Conservation (phyloP, 345 rosid species). For the Eucalyptus polybractea region DNA sequence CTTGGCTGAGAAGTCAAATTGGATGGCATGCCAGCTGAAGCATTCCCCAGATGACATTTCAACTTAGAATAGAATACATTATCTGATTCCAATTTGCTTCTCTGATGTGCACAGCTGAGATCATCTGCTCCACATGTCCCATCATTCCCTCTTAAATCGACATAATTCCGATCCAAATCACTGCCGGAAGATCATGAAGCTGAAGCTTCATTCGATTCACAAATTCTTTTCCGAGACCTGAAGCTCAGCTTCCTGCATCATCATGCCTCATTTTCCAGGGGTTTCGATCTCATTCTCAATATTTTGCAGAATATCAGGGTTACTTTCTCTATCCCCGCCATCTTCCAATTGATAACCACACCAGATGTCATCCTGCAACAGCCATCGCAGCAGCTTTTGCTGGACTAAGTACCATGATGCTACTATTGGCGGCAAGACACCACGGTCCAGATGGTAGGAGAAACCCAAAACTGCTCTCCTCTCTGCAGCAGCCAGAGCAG, state of each 20-base stretch:
- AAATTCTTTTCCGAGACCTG: slow-evolving; percentile 27
- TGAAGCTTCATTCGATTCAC: slow-evolving; percentile 1
- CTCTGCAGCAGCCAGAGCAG: slow-evolving; percentile 61
- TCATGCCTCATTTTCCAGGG: background rate
- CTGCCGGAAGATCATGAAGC: background rate
- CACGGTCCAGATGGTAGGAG: slow-evolving; percentile 71
- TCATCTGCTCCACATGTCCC: background rate
- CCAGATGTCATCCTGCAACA: too few relatives aligned
- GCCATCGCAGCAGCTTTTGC: too few relatives aligned
- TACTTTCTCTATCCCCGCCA: too few relatives aligned
- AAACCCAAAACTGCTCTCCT: slow-evolving; percentile 49
- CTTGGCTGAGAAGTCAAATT: slow-evolving; percentile 3
- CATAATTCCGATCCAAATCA: background rate
- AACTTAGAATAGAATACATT: background rate
- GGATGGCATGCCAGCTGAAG: slow-evolving; percentile 16
- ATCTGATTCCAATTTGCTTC: background rate
- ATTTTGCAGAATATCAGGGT: slow-evolving; percentile 16
- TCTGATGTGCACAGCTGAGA: background rate
- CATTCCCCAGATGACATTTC: background rate
- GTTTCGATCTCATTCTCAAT: background rate
- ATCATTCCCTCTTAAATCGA: slow-evolving; percentile 3
- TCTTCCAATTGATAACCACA: too few relatives aligned
- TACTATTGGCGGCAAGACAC: slow-evolving; percentile 65
- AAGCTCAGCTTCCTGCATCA: background rate
- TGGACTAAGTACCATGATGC: slow-evolving; percentile 75